phyloP scores from a whole-genome alignment of 164 flowering plant species.

The Vitis rupestris region DNA sequence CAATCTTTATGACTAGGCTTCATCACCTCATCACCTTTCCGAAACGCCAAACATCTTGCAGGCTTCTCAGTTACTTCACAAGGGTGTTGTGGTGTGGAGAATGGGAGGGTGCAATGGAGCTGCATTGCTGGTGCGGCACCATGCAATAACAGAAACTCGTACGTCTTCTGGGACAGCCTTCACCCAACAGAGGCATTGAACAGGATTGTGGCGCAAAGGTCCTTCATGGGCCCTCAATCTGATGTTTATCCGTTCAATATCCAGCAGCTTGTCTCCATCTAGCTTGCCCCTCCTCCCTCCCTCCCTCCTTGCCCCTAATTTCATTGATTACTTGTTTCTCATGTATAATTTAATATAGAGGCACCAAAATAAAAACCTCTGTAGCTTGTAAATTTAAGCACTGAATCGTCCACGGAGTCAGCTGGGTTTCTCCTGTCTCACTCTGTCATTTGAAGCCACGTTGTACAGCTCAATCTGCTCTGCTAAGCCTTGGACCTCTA shows the following conservation, averaged over 20 bases:
- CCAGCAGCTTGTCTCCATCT: constrained; percentile 13
- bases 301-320: neutral
- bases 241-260: constrained; percentile 12
- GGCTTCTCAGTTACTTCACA: constrained; percentile 15
- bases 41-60: neutral
- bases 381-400: no score
- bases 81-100: constrained; percentile 12
- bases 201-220: constrained; percentile 13
- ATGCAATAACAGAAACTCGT: constrained; percentile 11
- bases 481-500: no score
- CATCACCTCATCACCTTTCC: no score
- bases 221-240: constrained; percentile 7
- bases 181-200: constrained; percentile 17
- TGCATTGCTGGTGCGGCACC: constrained; percentile 7
- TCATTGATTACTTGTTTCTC: no score
- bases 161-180: constrained; percentile 12
- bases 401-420: no score
- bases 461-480: no score
- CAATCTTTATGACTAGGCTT: no score
- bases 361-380: no score
- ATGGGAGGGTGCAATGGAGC: constrained; percentile 6
- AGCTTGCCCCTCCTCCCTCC: neutral
- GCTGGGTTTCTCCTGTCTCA: no score
- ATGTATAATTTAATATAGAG: no score
- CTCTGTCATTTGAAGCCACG: no score